Conservation (phyloP, 768 basidiomycete species). For the Boletus reticuloceps region DNA sequence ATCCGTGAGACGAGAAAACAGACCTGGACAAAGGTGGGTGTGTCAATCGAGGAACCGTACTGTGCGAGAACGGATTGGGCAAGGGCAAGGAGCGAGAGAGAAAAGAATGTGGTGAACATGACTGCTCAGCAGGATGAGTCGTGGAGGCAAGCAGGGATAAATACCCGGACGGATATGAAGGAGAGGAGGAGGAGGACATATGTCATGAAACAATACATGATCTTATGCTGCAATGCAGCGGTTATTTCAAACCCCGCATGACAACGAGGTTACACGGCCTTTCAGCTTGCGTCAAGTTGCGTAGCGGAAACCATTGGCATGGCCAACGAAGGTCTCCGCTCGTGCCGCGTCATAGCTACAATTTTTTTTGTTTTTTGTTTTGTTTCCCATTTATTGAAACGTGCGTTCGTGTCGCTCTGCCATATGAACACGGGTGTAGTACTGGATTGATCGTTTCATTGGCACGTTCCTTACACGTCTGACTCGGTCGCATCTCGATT, state of each 20-base stretch:
- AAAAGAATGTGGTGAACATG: constrained; percentile 83
- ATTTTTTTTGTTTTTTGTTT: no score
- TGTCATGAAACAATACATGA: background rate
- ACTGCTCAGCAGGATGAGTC: constrained; percentile 18
- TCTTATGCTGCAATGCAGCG: constrained; percentile 9
- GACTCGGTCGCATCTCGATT: no score
- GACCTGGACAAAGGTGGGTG: constrained; percentile 56
- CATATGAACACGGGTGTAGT: no score
- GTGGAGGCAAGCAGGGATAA: constrained; percentile 2
- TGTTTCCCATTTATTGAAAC: no score
- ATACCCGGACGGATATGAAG: constrained; percentile 18
- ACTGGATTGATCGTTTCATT: background rate
- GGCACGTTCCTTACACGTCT: background rate
- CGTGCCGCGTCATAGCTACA: no score
- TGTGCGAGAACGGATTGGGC: constrained; percentile 49
- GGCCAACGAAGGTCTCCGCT: no score
- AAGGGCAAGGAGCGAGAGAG: constrained; percentile 59
- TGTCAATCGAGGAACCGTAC: constrained; percentile 46
- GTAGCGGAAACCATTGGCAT: no score
- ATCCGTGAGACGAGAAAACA: background rate
- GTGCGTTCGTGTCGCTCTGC: no score
- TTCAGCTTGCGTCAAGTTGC: no score
- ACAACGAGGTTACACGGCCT: constrained; percentile 1
- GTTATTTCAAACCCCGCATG: constrained; percentile 23
- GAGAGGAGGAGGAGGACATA: background rate